Conservation (phyloP, 2,329 filamentous ascomycete species). For the Amphichorda felina region DNA sequence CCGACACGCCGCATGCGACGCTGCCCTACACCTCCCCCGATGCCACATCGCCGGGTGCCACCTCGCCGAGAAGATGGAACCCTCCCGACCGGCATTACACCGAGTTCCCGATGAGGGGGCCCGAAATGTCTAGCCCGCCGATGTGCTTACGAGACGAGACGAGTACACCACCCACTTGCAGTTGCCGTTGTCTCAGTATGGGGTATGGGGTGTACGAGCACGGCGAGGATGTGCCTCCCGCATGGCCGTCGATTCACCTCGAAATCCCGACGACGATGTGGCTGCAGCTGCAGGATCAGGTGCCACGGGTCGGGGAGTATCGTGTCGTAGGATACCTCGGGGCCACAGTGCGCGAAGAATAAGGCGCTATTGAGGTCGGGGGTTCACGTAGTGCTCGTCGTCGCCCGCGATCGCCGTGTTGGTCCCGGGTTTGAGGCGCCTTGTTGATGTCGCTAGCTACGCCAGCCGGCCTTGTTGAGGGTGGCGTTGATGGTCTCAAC, state of each 20-base stretch:
- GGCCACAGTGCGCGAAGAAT: conserved; percentile 39
- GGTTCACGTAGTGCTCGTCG: conserved; percentile 35
- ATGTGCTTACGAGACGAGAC: too few species aligned
- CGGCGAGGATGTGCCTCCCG: conserved; percentile 42
- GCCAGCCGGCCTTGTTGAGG: conserved; percentile 35
- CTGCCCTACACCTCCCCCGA: too few species aligned
- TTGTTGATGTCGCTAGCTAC: conserved; percentile 32
- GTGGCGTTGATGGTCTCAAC: conserved; percentile 30
- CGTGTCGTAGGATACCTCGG: conserved; percentile 33
- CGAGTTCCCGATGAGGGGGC: conserved; percentile 43
- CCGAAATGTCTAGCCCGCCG: conserved; percentile 40
- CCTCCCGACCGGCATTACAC: too few species aligned
- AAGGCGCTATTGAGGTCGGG: conserved; percentile 20
- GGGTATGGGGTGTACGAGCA: conserved; percentile 30
- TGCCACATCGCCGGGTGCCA: too few species aligned
- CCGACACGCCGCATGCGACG: too few species aligned
- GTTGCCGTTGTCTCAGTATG: conserved; percentile 26
- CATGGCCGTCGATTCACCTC: conserved; percentile 39
- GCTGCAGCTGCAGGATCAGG: conserved; percentile 23
- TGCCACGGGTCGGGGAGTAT: conserved; percentile 49
- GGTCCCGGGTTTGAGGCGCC: conserved; percentile 25
- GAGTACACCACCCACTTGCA: conserved; percentile 33
- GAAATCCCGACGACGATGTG: conserved; percentile 34
- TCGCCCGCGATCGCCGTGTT: conserved; percentile 27
- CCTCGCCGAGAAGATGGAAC: too few species aligned